These are phyloP conservation scores for Pleurotus citrinopileatus DNA, from an alignment of 768 basidiomycete genomes.

Conservation along the genomic window DNA sequence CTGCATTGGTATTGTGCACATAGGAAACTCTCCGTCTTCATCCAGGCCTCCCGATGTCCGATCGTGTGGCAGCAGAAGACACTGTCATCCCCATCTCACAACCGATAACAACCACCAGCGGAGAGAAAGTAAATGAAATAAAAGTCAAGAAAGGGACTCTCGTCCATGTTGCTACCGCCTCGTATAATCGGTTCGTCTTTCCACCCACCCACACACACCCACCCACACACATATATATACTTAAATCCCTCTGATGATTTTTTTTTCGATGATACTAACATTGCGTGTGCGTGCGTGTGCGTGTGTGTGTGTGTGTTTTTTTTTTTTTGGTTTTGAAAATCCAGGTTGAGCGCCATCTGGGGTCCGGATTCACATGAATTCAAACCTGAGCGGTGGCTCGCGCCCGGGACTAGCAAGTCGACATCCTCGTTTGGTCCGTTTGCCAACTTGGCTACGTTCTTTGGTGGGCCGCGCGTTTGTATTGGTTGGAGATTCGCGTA, in stretches of 20 bases:
- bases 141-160: conserved; percentile 12
- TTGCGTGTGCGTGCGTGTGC: too few species aligned
- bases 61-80: conserved; percentile 12
- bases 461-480: conserved; percentile 1
- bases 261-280: too few species aligned
- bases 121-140: conserved; percentile 11
- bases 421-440: neutral
- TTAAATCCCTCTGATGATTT: too few species aligned
- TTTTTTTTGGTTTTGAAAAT: too few species aligned
- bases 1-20: too few species aligned
- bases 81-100: conserved; percentile 13
- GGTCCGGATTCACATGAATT: conserved; percentile 11
- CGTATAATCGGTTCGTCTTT: conserved; percentile 12
- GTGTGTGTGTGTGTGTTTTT: too few species aligned
- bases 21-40: conserved; percentile 14
- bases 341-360: conserved; percentile 14
- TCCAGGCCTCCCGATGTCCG: conserved; percentile 12
- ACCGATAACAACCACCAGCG: conserved; percentile 10
- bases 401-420: neutral
- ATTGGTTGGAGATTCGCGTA: conserved; percentile 17
- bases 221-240: too few species aligned
- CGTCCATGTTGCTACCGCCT: conserved; percentile 10
- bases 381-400: conserved; percentile 9
- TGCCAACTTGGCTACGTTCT: conserved; percentile 4
- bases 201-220: too few species aligned